A percentile compares a stretch with the other conserved stretches of the same genome.
Evolutionary conservation across 805 yeast genomes (phyloP).

Genomic region (Schizosaccharomyces japonicus): DNA sequence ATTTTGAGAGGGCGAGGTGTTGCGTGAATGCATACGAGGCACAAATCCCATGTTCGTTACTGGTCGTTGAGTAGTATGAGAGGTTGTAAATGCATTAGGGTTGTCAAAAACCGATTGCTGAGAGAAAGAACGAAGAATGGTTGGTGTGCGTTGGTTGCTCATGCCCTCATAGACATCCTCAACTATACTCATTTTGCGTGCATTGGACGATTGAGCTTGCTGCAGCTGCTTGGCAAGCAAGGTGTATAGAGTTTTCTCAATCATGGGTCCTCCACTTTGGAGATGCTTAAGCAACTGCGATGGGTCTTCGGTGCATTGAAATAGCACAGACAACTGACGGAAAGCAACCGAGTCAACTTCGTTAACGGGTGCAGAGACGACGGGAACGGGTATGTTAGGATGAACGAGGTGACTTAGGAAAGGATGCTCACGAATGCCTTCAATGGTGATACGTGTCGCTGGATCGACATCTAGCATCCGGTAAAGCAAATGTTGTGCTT

Average conservation of each 20-base stretch:
- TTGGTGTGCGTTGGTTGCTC: too few species aligned
- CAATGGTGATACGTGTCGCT: slow-evolving; percentile 48
- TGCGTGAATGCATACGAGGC: too few species aligned
- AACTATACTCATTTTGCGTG: too few species aligned
- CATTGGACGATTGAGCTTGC: too few species aligned
- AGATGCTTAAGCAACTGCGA: neutral
- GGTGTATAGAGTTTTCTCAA: neutral
- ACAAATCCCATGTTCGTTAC: too few species aligned
- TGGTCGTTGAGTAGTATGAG: too few species aligned
- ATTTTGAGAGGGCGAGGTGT: too few species aligned
- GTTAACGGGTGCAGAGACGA: slow-evolving; percentile 22
- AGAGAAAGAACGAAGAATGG: too few species aligned
- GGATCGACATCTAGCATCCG: slow-evolving; percentile 73
- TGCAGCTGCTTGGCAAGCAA: neutral
- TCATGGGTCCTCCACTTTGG: neutral
- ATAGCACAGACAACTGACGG: neutral
- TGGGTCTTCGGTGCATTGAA: neutral
- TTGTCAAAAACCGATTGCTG: too few species aligned
- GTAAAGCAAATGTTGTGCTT: slow-evolving; percentile 68
- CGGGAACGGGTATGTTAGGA: slow-evolving; percentile 18
- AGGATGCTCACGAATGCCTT: slow-evolving; percentile 60
- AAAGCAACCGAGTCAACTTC: slow-evolving; percentile 14
- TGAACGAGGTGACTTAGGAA: slow-evolving; percentile 42
- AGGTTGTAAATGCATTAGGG: too few species aligned
- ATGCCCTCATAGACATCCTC: too few species aligned